Conservation (phyloP, 2,329 filamentous ascomycete species). For the Tolypocladium endophyticum region DNA sequence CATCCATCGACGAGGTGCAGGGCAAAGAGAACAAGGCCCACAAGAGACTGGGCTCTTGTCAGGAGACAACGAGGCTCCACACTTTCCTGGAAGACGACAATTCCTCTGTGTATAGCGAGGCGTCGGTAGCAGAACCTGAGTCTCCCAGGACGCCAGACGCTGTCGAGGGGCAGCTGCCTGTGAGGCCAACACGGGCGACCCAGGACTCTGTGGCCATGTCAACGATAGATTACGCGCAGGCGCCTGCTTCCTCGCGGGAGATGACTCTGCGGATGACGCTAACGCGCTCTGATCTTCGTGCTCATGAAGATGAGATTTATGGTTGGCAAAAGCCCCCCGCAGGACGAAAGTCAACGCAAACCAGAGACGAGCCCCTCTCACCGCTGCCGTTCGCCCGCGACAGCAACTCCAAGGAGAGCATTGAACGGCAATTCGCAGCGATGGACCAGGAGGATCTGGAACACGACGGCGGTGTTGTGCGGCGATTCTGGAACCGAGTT, state of each 20-base stretch:
- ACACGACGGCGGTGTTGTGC: conserved; percentile 43
- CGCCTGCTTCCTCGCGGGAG: conserved; percentile 54
- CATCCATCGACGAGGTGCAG: conserved; percentile 42
- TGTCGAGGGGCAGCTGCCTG: conserved; percentile 26
- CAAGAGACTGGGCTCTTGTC: conserved; percentile 12
- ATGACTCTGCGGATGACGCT: conserved; percentile 97
- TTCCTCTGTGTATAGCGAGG: conserved; percentile 42
- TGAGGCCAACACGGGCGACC: conserved; percentile 14
- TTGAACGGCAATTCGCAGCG: conserved; percentile 42
- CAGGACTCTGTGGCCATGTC: conserved; percentile 14
- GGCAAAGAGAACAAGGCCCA: conserved; percentile 17
- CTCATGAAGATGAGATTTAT: conserved; percentile 61
- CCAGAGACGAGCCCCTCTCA: conserved; percentile 22
- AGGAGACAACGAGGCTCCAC: conserved; percentile 31
- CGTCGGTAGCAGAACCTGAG: conserved; percentile 45
- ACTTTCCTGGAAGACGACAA: conserved; percentile 50
- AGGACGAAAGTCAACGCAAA: conserved; percentile 34
- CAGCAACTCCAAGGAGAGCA: conserved; percentile 36
- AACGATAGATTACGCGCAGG: conserved; percentile 36
- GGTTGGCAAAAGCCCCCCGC: conserved; percentile 44
- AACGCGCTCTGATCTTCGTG: conserved; percentile 76
- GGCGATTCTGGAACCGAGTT: conserved; percentile 55
- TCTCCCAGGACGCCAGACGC: conserved; percentile 47
- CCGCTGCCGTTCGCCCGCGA: conserved; percentile 19
- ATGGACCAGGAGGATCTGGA: conserved; percentile 36